These are phyloP conservation scores for Margaritispora aquatica DNA, from an alignment of 495 filamentous ascomycete genomes.

Conservation along the genomic window DNA sequence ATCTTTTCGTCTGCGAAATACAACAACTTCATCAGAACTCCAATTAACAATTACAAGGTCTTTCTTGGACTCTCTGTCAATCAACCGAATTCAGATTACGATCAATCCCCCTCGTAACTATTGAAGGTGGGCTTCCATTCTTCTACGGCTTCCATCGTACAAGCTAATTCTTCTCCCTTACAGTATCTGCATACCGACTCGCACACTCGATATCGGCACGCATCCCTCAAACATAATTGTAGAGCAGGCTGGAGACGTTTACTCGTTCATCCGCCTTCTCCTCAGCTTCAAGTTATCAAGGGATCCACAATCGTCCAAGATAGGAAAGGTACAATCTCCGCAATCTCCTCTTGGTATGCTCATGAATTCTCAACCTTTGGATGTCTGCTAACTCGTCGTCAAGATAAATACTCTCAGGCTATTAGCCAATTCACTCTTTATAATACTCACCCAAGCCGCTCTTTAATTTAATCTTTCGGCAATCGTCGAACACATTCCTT, in stretches of 20 bases:
- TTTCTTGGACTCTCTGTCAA: constrained; percentile 5
- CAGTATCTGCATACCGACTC: constrained; percentile 25
- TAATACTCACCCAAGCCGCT: constrained; percentile 19
- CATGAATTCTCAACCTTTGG: neutral
- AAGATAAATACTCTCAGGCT: constrained; percentile 5
- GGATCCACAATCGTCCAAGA: constrained; percentile 12
- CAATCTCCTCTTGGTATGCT: constrained; percentile 22
- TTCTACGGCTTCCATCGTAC: neutral
- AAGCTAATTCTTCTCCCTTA: constrained; percentile 17
- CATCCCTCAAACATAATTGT: constrained; percentile 8
- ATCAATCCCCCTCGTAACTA: constrained; percentile 4
- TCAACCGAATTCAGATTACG: constrained; percentile 18
- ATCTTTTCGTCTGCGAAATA: neutral
- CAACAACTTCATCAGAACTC: neutral
- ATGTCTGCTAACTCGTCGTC: neutral
- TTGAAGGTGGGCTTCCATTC: constrained; percentile 15
- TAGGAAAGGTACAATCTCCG: constrained; percentile 1
- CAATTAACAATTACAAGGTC: constrained; percentile 9
- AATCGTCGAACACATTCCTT: constrained; percentile 11
- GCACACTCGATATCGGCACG: constrained; percentile 12
- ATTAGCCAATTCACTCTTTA: constrained; percentile 25
- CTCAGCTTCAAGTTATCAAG: constrained; percentile 14
- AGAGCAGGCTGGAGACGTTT: constrained; percentile 27
- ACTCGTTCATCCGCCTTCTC: constrained; percentile 25
- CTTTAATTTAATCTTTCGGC: constrained; percentile 24